phyloP scores from a whole-genome alignment of 1,139 yeast genomes.

The Saccharomycopsis hybrid region DNA sequence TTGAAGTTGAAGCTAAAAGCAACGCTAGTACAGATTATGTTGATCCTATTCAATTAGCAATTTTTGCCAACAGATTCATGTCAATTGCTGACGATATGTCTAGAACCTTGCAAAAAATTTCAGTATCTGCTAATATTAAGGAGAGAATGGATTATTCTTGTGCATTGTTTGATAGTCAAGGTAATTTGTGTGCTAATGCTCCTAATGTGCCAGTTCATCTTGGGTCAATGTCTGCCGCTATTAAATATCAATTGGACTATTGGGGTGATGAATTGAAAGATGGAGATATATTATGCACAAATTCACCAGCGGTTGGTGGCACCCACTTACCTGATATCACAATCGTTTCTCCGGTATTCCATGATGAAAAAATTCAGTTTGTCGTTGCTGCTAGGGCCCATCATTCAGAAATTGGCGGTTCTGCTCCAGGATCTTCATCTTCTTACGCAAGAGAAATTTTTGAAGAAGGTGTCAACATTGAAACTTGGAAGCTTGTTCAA shows the following conservation, averaged over 20 bases:
- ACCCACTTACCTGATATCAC: constrained; percentile 78
- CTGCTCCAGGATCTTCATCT: constrained; percentile 42
- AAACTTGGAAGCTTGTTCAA: constrained; percentile 34
- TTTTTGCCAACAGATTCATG: constrained; percentile 80
- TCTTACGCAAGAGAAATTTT: constrained; percentile 39
- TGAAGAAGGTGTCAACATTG: constrained; percentile 44
- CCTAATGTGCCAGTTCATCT: constrained; percentile 84
- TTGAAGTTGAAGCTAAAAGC: constrained; percentile 28
- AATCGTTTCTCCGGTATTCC: constrained; percentile 52
- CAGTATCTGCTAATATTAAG: constrained; percentile 76
- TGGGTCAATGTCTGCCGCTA: constrained; percentile 85
- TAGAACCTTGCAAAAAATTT: constrained; percentile 69
- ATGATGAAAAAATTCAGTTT: constrained; percentile 32
- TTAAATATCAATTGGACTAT: constrained; percentile 52
- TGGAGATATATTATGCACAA: constrained; percentile 71
- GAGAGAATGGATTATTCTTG: constrained; percentile 80
- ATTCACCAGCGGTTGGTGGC: constrained; percentile 77
- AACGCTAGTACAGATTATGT: constrained; percentile 32
- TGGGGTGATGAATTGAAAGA: constrained; percentile 55
- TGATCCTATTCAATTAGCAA: constrained; percentile 68
- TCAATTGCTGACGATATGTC: constrained; percentile 90
- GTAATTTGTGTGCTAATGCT: constrained; percentile 76
- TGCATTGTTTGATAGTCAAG: constrained; percentile 68
- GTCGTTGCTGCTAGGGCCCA: constrained; percentile 45
- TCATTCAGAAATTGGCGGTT: constrained; percentile 47